Evolutionary conservation across 2,329 filamentous ascomycete species (phyloP), one percentile per base, ranked within the genome.

Genomic region (Neobulgaria alba): DNA sequence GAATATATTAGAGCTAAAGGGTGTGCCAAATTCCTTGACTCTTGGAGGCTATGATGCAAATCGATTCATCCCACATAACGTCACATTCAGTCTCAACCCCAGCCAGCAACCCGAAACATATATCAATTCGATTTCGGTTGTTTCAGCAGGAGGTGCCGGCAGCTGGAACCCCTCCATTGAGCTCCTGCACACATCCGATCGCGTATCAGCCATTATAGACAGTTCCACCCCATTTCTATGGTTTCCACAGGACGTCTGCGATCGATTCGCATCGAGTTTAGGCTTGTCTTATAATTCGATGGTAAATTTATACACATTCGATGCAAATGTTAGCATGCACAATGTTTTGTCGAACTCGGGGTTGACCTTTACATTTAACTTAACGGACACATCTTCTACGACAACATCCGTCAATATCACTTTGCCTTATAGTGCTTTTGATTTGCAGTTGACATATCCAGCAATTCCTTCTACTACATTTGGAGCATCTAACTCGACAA

Each of bases 31-130:
- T 29, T 79, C 77, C 20, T 60, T 87, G 33, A 83, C 78, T 0
- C 63, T 88, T 8, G 83, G 84, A 16, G 82, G 84, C 19, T 85
- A 80, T 55, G 83, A 87, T 56, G 59, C 67, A 10, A 70, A 73
- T 32, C 72, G 79, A 32, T 77, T 83, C 43, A 64, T 74, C 21
- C 62, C 69, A 1, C 82, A 86, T 56, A 64, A 77, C 39, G 66
- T 69, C 10, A 67, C 66, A 1, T 86, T 86, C 57, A 68, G 63
- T 34, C 58, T 79, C n/a, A 65, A 68, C 29, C 63, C 33, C 63
- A 75, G 32, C 64, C 67, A 12, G 66, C 70, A 33, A 71, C 77
- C 52, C 4, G 42, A 53, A 32, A 47, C 47, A 4, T 54, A 45
- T 15, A 33, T 58, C 19, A 45, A 50, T 29, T 43, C 42, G 7